phyloP scores from a whole-genome alignment of 140 eudicot genomes.

The Cichorium intybus region DNA sequence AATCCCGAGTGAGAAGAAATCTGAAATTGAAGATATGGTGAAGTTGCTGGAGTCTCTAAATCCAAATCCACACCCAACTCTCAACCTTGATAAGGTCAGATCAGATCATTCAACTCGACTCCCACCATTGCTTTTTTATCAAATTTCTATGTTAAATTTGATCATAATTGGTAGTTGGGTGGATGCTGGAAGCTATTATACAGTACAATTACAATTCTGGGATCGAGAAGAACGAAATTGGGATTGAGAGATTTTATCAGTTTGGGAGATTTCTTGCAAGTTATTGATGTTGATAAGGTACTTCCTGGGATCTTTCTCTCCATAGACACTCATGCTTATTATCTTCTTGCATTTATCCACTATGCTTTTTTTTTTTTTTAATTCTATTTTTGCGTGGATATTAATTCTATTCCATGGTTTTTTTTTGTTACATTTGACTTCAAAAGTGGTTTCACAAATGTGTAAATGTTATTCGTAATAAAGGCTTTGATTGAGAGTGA shows the following conservation, averaged over 20 bases:
- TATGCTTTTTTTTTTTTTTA: not conserved
- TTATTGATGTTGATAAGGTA: conserved; percentile 77
- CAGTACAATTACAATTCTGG: conserved; percentile 85
- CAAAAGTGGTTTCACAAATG: not conserved
- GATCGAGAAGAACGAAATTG: conserved; percentile 85
- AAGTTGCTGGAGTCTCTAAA: conserved; percentile 65
- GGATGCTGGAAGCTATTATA: conserved; percentile 92
- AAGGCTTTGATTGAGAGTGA: too few species aligned
- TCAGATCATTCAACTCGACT: not conserved
- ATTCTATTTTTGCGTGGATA: not conserved
- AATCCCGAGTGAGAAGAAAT: conserved; percentile 57
- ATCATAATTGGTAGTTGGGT: conserved; percentile 37
- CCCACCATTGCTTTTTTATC: not conserved
- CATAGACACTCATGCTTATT: conserved; percentile 6
- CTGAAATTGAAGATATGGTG: conserved; percentile 67
- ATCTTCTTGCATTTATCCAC: not conserved
- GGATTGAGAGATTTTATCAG: conserved; percentile 86
- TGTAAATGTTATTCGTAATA: too few species aligned
- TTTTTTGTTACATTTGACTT: not conserved
- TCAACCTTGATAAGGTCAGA: conserved; percentile 60
- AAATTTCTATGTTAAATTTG: not conserved
- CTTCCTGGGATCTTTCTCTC: not conserved
- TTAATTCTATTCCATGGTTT: not conserved
- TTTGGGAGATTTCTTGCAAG: conserved; percentile 76
- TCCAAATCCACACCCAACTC: conserved; percentile 73